phyloP scores from a whole-genome alignment of 2,329 filamentous ascomycete species.

The Bertia moriformis region DNA sequence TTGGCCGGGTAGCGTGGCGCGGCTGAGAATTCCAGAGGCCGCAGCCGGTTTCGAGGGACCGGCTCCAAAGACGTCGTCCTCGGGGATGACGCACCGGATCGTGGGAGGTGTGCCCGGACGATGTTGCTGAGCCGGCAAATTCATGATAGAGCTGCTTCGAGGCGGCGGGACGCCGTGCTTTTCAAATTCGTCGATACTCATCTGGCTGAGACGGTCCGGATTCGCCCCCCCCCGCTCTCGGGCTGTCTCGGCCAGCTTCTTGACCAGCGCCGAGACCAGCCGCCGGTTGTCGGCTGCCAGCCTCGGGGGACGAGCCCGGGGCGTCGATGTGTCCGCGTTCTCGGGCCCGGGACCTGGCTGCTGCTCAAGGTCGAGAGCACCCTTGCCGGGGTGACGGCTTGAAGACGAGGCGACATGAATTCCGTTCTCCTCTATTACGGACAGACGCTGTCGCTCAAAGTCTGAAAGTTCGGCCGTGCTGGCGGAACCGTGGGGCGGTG shows the following conservation, averaged over 20 bases:
- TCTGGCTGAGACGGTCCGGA: conserved; percentile 8
- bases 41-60: neutral
- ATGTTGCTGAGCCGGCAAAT: too few species aligned
- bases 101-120: too few species aligned
- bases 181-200: conserved; percentile 7
- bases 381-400: conserved; percentile 9
- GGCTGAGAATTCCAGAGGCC: too few species aligned
- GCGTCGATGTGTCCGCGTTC: conserved; percentile 4
- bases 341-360: too few species aligned
- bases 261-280: conserved; percentile 52
- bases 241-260: conserved; percentile 28
- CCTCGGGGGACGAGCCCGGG: conserved; percentile 6
- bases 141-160: neutral
- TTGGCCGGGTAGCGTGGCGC: too few species aligned
- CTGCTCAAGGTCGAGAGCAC: too few species aligned
- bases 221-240: too few species aligned
- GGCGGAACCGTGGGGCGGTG: conserved; percentile 5
- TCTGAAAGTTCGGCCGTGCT: conserved; percentile 18
- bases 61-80: too few species aligned
- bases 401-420: conserved; percentile 24
- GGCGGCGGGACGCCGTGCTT: conserved; percentile 6
- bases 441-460: conserved; percentile 41
- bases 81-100: neutral
- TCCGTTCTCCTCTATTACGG: conserved; percentile 45
- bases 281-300: conserved; percentile 38